A percentile compares a stretch with the other conserved stretches of the same genome.
phyloP scores from a whole-genome alignment of 2,329 filamentous ascomycete species.

The Penicillium sp. region DNA sequence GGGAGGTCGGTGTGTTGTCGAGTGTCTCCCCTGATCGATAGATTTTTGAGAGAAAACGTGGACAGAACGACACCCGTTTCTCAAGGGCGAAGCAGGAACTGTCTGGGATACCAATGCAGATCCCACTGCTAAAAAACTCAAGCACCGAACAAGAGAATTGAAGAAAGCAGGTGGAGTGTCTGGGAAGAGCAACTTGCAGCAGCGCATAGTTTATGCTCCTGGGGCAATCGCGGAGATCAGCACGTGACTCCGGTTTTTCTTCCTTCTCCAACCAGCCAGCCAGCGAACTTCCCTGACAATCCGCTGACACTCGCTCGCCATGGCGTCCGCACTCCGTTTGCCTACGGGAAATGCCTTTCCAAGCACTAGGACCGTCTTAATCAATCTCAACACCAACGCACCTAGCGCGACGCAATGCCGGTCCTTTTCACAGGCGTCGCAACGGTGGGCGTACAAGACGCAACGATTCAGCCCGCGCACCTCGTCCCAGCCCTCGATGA shows the following conservation, averaged over 20 bases:
- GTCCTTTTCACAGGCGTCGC: conserved; percentile 39
- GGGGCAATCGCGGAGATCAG: conserved; percentile 20
- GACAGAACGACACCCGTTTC: background rate
- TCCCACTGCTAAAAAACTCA: background rate
- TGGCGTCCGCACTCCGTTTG: conserved; percentile 38
- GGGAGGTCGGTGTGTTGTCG: background rate
- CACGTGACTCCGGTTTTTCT: conserved; percentile 34
- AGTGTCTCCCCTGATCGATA: conserved; percentile 14
- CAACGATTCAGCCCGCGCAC: conserved; percentile 23
- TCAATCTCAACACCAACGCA: conserved; percentile 18
- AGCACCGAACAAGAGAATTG: background rate
- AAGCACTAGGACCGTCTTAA: conserved; percentile 19
- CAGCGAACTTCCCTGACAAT: conserved; percentile 8
- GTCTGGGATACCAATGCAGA: background rate
- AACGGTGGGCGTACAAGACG: conserved; percentile 26
- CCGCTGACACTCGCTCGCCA: conserved; percentile 22
- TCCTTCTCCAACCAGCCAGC: conserved; percentile 8
- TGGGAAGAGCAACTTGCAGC: conserved; percentile 3
- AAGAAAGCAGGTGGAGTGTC: conserved; percentile 6
- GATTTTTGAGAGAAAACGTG: conserved; percentile 1
- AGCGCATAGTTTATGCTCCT: conserved; percentile 11
- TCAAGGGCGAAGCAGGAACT: no score
- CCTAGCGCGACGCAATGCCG: conserved; percentile 34
- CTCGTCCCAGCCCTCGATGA: conserved; percentile 42
- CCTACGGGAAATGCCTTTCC: conserved; percentile 27